Conservation (phyloP, 306 rosid species). For the Herpetospermum pedunculosum region DNA sequence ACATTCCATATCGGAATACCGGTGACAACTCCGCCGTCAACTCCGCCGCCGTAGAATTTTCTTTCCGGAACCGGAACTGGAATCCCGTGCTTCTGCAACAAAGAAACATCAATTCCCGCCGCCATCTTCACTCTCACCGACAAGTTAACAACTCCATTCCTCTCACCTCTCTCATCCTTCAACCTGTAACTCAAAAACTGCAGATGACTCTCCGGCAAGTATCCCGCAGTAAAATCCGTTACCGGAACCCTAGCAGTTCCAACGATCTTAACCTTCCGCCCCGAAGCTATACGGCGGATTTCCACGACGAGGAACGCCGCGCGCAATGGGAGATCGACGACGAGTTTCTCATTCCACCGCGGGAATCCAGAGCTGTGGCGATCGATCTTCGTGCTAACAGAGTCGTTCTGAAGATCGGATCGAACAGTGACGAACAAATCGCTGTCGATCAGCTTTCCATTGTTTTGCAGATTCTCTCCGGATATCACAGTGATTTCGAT, state of each 20-base stretch:
- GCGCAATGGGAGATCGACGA: conserved; percentile 34
- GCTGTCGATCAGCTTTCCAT: conserved; percentile 22
- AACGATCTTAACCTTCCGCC: conserved; percentile 17
- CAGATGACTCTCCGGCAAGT: conserved; percentile 35
- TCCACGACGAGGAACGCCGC: conserved; percentile 23
- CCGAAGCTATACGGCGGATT: conserved; percentile 29
- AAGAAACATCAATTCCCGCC: background rate
- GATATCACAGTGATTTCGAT: conserved; percentile 52
- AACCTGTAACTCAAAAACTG: conserved; percentile 67
- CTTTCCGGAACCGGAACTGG: background rate
- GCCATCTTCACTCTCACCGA: conserved; percentile 38
- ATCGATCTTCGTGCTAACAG: conserved; percentile 17
- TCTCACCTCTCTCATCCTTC: conserved; percentile 39
- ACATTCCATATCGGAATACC: conserved; percentile 48
- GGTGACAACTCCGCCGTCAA: conserved; percentile 21
- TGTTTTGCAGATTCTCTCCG: conserved; percentile 31
- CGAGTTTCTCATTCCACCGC: conserved; percentile 51
- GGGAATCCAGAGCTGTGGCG: conserved; percentile 39
- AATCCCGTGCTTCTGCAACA: background rate
- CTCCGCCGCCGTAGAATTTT: background rate
- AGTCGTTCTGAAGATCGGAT: conserved; percentile 4
- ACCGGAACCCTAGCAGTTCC: conserved; percentile 39
- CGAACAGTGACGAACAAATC: conserved; percentile 34
- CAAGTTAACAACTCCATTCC: conserved; percentile 58
- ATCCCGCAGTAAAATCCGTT: conserved; percentile 38